phyloP scores from a whole-genome alignment of 257 asterid genomes.

The Solanum tacnaense region DNA sequence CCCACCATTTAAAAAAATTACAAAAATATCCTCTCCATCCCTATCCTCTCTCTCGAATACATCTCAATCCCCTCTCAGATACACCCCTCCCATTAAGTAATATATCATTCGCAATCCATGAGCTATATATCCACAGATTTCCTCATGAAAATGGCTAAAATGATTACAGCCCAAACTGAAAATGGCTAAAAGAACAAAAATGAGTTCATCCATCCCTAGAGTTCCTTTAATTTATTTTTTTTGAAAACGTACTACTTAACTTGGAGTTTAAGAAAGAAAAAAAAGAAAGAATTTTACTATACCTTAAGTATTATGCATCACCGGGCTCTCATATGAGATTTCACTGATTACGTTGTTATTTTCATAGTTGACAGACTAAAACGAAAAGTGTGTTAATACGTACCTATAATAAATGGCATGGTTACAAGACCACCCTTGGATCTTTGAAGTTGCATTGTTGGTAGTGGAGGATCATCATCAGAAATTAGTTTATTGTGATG shows the following conservation, averaged over 20 bases:
- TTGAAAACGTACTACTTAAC: background rate
- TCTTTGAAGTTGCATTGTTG: background rate
- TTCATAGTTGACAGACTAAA: background rate
- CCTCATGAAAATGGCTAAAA: background rate
- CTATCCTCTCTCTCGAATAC: no score
- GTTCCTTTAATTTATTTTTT: no score
- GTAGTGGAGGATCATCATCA: background rate
- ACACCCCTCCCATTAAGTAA: rapidly evolving
- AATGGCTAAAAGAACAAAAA: background rate
- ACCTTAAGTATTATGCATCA: background rate
- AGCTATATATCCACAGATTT: no score
- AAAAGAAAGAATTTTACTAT: no score
- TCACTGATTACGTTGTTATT: background rate
- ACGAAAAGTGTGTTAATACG: background rate
- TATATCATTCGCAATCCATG: no score
- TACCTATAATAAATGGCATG: constrained; percentile 67
- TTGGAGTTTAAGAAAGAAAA: background rate
- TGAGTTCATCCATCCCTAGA: background rate
- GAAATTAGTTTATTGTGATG: background rate
- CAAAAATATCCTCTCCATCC: no score
- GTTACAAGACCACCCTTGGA: constrained; percentile 51
- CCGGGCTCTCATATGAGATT: background rate
- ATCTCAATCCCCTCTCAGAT: no score
- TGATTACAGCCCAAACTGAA: background rate
- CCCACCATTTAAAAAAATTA: no score